Percentiles rank a stretch among this genome's conserved stretches.
Conservation (phyloP, 345 rosid genomes). For the Brassica rapa region DNA sequence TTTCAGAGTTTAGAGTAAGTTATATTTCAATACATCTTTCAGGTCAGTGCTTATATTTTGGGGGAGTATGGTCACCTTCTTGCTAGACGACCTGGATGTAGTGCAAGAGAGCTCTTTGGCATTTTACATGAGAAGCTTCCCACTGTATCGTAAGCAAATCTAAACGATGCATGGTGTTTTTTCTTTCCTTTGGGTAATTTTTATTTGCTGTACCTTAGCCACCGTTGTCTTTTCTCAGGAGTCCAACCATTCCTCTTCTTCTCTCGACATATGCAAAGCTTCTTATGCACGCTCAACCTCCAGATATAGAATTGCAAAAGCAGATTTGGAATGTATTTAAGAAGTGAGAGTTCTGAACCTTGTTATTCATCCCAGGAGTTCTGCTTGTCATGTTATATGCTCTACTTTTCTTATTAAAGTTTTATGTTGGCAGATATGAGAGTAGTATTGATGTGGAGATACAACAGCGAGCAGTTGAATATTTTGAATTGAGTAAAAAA, state of each 20-base stretch:
- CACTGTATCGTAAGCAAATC: conserved; percentile 79
- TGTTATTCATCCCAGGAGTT: conserved; percentile 2
- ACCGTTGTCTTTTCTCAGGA: conserved; percentile 48
- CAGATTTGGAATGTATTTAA: conserved; percentile 75
- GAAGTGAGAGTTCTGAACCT: conserved; percentile 54
- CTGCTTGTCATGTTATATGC: conserved; percentile 11
- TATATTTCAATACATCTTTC: conserved; percentile 18
- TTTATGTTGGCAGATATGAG: conserved; percentile 64
- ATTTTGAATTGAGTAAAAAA: conserved; percentile 86
- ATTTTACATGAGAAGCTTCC: conserved; percentile 93
- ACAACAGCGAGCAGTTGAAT: conserved; percentile 89
- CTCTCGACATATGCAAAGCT: conserved; percentile 97
- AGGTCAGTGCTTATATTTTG: conserved; percentile 96
- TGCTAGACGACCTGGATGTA: conserved; percentile 93
- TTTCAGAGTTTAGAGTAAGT: neutral
- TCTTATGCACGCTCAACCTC: conserved; percentile 76
- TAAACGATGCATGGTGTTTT: conserved; percentile 9
- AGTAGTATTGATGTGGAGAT: conserved; percentile 98
- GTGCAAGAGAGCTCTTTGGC: conserved; percentile 86
- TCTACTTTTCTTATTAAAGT: conserved; percentile 10
- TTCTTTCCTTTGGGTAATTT: conserved; percentile 10
- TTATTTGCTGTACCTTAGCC: neutral
- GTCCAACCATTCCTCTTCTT: conserved; percentile 81
- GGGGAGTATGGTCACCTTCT: conserved; percentile 98
- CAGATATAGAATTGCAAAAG: conserved; percentile 74